Conservation (phyloP, 495 filamentous ascomycete species). For the Podospora fimiseda region DNA sequence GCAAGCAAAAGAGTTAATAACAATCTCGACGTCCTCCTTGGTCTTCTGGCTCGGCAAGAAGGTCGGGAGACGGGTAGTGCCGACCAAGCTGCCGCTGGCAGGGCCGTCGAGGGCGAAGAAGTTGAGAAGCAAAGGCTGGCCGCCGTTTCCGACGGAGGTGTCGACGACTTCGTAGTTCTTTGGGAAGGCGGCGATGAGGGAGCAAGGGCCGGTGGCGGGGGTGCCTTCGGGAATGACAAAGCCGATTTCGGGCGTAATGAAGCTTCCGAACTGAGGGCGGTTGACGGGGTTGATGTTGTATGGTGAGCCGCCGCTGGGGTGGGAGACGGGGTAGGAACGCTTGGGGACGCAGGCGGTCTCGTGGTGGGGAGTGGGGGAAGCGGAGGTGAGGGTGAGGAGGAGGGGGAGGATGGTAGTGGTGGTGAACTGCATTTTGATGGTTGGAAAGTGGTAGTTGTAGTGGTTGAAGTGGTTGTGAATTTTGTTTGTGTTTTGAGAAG, state of each 20-base stretch:
- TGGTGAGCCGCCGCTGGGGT: constrained; percentile 13
- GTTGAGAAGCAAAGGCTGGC: constrained; percentile 21
- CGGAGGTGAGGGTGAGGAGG: constrained; percentile 14
- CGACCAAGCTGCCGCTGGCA: constrained; percentile 25
- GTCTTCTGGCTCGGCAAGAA: not conserved
- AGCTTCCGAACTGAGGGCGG: not conserved
- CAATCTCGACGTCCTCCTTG: not conserved
- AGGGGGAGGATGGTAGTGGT: too few relatives aligned
- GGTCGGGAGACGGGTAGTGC: constrained; percentile 18
- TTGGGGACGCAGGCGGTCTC: too few relatives aligned
- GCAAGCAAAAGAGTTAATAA: constrained; percentile 32
- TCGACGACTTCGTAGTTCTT: constrained; percentile 20
- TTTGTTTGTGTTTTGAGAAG: not conserved
- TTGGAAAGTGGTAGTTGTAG: not conserved
- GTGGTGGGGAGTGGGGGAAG: constrained; percentile 3
- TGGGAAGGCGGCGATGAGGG: constrained; percentile 30
- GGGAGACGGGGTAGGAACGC: not conserved
- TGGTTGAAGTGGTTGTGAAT: not conserved
- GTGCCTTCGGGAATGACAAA: constrained; percentile 17
- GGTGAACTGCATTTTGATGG: constrained; percentile 25
- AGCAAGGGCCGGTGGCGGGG: constrained; percentile 27
- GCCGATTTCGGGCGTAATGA: constrained; percentile 6
- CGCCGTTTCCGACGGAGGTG: constrained; percentile 3
- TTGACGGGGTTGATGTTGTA: constrained; percentile 3
- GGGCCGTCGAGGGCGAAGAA: constrained; percentile 25